Evolutionary conservation across 352 stramenopile species (phyloP).

Genomic region (Discostella stelligera): DNA sequence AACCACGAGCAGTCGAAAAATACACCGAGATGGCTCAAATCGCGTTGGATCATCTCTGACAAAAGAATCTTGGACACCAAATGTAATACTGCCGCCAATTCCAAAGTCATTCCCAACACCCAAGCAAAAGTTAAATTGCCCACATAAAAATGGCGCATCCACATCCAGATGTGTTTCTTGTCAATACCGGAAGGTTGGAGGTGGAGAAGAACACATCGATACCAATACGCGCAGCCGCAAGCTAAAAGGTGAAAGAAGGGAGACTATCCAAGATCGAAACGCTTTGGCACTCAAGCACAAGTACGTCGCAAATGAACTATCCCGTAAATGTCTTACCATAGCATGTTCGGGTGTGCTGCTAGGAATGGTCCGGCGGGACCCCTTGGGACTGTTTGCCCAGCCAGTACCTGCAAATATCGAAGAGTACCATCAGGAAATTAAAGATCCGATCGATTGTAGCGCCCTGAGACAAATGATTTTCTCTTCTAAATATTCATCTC

Average conservation of each 20-base stretch:
- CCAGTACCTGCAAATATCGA: slow-evolving; percentile 58
- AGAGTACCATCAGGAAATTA: slow-evolving; percentile 72
- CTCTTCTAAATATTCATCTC: slow-evolving; percentile 55
- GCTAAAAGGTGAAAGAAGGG: slow-evolving; percentile 21
- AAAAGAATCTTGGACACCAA: slow-evolving; percentile 64
- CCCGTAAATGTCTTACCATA: slow-evolving; percentile 60
- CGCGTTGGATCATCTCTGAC: slow-evolving; percentile 42
- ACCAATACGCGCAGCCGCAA: slow-evolving; percentile 22
- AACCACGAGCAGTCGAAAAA: slow-evolving; percentile 24
- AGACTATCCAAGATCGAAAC: slow-evolving; percentile 51
- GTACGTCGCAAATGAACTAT: slow-evolving; percentile 58
- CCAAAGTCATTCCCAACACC: slow-evolving; percentile 29
- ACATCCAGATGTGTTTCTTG: slow-evolving; percentile 17
- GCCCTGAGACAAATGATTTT: slow-evolving; percentile 72
- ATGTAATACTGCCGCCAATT: slow-evolving; percentile 56
- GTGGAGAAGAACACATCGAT: slow-evolving; percentile 8
- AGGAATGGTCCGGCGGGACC: slow-evolving; percentile 71
- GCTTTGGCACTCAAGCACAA: slow-evolving; percentile 61
- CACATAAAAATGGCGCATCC: slow-evolving; percentile 24
- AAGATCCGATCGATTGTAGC: slow-evolving; percentile 76
- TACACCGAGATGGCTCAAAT: slow-evolving; percentile 24
- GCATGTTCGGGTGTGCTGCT: slow-evolving; percentile 69
- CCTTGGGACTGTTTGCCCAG: slow-evolving; percentile 71
- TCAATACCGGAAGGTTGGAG: slow-evolving; percentile 15
- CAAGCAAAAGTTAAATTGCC: slow-evolving; percentile 2